Evolutionary conservation across 257 asterid genomes (phyloP).

Genomic region (Lithospermum erythrorhizon): DNA sequence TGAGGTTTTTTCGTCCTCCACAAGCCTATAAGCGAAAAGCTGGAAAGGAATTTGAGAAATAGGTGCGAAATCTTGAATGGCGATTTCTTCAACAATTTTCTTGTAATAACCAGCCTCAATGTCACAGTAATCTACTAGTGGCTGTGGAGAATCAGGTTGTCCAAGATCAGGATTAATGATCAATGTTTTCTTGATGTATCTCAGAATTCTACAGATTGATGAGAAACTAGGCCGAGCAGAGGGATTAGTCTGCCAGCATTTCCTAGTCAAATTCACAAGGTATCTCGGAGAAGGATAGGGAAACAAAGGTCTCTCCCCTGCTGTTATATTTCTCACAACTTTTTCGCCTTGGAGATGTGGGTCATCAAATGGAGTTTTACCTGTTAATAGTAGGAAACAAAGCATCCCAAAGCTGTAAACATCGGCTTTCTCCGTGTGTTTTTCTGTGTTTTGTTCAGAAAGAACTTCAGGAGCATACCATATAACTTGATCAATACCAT

Average conservation of each 20-base stretch:
- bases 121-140: slow-evolving; percentile 69
- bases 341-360: slow-evolving; percentile 69
- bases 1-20: slow-evolving; percentile 50
- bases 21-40: slow-evolving; percentile 47
- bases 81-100: slow-evolving; percentile 30
- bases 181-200: slow-evolving; percentile 63
- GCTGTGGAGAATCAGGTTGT: slow-evolving; percentile 68
- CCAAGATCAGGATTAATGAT: slow-evolving; percentile 76
- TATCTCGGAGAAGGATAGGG: slow-evolving; percentile 68
- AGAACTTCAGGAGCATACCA: slow-evolving; percentile 86
- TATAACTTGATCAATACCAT: slow-evolving; percentile 34
- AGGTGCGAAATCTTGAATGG: slow-evolving; percentile 16
- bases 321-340: slow-evolving; percentile 54
- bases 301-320: slow-evolving; percentile 86
- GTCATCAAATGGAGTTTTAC: slow-evolving; percentile 71
- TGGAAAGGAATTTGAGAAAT: slow-evolving; percentile 69
- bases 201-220: slow-evolving; percentile 54
- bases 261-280: slow-evolving; percentile 52
- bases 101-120: slow-evolving; percentile 48
- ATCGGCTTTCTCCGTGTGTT: slow-evolving; percentile 63
- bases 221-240: slow-evolving; percentile 58
- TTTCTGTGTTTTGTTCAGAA: slow-evolving; percentile 37
- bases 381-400: slow-evolving; percentile 68
- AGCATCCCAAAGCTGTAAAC: slow-evolving; percentile 83
- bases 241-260: slow-evolving; percentile 79